These are phyloP conservation scores for Penicillium paradoxum DNA, from an alignment of 495 filamentous ascomycete species.

Conservation along the genomic window DNA sequence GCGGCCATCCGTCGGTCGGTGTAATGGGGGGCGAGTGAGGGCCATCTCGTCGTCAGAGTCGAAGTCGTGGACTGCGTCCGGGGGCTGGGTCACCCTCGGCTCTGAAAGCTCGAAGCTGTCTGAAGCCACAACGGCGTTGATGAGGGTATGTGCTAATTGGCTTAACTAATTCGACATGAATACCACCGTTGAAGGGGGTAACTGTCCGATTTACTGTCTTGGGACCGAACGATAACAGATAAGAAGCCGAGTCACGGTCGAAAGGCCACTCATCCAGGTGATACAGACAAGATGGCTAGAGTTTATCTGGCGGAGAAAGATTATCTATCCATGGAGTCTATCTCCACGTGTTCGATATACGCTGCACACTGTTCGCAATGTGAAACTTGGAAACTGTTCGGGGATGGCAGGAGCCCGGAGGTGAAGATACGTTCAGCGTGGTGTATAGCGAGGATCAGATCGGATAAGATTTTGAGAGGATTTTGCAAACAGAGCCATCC, in stretches of 20 bases:
- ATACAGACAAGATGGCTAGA: not conserved
- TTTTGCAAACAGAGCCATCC: too few species aligned
- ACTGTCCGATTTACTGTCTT: slow-evolving; percentile 7
- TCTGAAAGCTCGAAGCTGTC: slow-evolving; percentile 23
- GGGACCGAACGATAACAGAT: slow-evolving; percentile 16
- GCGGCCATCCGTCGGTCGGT: slow-evolving; percentile 47
- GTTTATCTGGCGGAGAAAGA: not conserved
- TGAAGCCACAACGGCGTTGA: slow-evolving; percentile 26
- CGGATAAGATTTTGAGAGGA: not conserved
- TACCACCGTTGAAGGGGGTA: slow-evolving; percentile 1
- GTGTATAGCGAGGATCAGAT: not conserved
- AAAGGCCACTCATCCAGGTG: slow-evolving; percentile 13
- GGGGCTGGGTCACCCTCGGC: slow-evolving; percentile 10
- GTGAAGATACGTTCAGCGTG: not conserved
- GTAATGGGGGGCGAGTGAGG: slow-evolving; percentile 40
- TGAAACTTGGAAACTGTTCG: not conserved
- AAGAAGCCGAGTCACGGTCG: slow-evolving; percentile 8
- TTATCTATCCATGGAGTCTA: not conserved
- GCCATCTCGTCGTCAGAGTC: slow-evolving; percentile 44
- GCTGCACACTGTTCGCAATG: not conserved
- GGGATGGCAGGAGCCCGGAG: not conserved
- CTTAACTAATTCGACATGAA: slow-evolving; percentile 3
- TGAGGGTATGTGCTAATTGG: not conserved
- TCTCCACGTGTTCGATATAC: not conserved
- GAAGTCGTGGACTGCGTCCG: slow-evolving; percentile 23